A percentile compares a stretch with the other conserved stretches of the same genome.
Evolutionary conservation across 257 asterid species (phyloP).

Genomic region (Rauvolfia tetraphylla): DNA sequence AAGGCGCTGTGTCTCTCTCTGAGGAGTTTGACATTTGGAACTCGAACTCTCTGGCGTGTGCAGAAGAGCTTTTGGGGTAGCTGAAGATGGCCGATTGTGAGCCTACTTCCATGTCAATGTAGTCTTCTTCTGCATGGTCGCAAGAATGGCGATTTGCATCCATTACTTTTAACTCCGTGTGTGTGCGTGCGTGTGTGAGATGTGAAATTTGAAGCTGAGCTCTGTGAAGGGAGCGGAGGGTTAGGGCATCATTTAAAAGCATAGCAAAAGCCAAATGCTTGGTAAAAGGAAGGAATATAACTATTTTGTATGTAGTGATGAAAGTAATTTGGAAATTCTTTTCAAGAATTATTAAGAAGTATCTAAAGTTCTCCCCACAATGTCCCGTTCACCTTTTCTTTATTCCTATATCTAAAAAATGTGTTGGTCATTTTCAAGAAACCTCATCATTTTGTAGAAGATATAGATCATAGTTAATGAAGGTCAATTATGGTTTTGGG

Average conservation of each 20-base stretch:
- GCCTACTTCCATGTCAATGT: slow-evolving; percentile 69
- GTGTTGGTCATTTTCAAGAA: not conserved
- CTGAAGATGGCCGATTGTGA: slow-evolving; percentile 36
- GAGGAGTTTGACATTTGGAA: slow-evolving; percentile 74
- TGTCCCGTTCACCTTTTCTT: not conserved
- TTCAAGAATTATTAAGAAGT: not conserved
- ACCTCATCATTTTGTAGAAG: not conserved
- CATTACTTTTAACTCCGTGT: slow-evolving; percentile 28
- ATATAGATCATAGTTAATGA: not conserved
- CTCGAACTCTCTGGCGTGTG: slow-evolving; percentile 56
- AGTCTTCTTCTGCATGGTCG: slow-evolving; percentile 50
- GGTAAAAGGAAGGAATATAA: slow-evolving; percentile 6
- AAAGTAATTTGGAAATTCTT: not conserved
- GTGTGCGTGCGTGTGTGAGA: not conserved
- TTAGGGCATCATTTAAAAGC: slow-evolving; percentile 6
- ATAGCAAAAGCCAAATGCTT: slow-evolving; percentile 6
- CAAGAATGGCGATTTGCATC: slow-evolving; percentile 31
- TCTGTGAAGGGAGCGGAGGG: slow-evolving; percentile 14
- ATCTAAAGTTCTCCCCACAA: not conserved
- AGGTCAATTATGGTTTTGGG: not conserved
- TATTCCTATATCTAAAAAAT: no score
- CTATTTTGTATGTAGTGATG: not conserved
- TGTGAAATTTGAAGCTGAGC: slow-evolving; percentile 15
- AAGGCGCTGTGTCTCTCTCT: slow-evolving; percentile 50
- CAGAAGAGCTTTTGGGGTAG: slow-evolving; percentile 24